Base-by-base conservation (phyloP, 73 alveolate genomes). In the Paramecium pentaurelia region DNA sequence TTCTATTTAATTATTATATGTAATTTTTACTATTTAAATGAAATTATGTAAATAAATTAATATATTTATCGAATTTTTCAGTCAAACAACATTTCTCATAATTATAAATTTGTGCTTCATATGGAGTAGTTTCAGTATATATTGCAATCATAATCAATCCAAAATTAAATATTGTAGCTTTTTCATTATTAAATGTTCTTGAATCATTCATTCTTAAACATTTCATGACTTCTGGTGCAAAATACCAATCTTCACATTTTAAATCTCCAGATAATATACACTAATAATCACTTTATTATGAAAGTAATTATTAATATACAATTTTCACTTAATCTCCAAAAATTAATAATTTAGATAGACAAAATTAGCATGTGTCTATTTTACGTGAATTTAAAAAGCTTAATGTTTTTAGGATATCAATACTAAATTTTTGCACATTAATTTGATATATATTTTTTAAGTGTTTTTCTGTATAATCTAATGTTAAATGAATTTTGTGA, bases 151-250 rank as follows among this genome's bases (percentile, higher is more conserved):
- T 36, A 37, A 42, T 42, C 12, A 75, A 38, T 16, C 88, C 88
- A 36, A 75, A 75, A 75, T 75, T 75, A 42, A 75, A 75, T 11
- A 75, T 42, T 4, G 88, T 75, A 1, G 88, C 60, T 75, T 75
- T 75, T 20, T 75, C 58, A 75, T 75, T 75, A 75, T 75, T 75
- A 10, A 75, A 75, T 38, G 14, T 11, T 42, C 36, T 36, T 34
- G 6, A n/a, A 75, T 75, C 68, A 42, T 36, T 75, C 36, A 22
- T 36, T 75, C 60, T 75, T 38, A 75, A 16, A 38, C 88, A 38
- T 38, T 36, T 75, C 88, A 75, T 34, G 0, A 75, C 88, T 36
- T 75, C 88, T 12, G 88, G 88, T n/a, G 88, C 18, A 38, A 75
- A 38, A 36, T 38, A 38, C 88, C 88, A 75, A 38, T 75, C 88